Conservation (phyloP, 768 basidiomycete genomes). For the Leccinellum albellum region DNA sequence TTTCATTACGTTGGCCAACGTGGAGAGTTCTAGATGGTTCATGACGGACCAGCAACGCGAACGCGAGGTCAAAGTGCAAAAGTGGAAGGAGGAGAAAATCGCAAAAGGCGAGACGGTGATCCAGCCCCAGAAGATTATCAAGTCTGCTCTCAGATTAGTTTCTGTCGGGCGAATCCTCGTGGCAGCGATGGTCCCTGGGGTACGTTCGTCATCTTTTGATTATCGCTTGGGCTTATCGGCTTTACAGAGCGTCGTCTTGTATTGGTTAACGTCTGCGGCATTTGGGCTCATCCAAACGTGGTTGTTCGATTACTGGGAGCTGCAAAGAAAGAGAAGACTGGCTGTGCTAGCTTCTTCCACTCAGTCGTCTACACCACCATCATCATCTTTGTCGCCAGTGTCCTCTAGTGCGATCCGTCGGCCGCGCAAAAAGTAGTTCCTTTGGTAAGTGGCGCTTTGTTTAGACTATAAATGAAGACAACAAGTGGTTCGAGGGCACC, state of each 20-base stretch:
- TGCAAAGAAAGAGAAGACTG: constrained; percentile 34
- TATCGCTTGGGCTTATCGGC: background rate
- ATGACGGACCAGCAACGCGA: constrained; percentile 55
- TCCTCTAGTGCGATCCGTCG: background rate
- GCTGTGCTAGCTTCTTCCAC: background rate
- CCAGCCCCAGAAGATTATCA: constrained; percentile 49
- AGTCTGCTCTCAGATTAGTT: constrained; percentile 49
- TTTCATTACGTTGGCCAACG: constrained; percentile 71
- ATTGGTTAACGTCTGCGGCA: constrained; percentile 74
- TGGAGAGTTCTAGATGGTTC: constrained; percentile 75
- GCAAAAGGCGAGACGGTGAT: constrained; percentile 43
- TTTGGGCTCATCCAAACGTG: constrained; percentile 76
- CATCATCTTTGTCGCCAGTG: background rate
- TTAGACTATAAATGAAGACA: constrained; percentile 57
- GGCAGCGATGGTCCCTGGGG: constrained; percentile 68
- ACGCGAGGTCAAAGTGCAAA: constrained; percentile 45
- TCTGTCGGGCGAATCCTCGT: constrained; percentile 66
- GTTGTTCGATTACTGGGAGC: constrained; percentile 63
- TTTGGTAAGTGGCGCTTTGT: constrained; percentile 17
- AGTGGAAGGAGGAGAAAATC: constrained; percentile 42
- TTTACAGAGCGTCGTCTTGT: constrained; percentile 56
- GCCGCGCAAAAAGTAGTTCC: constrained; percentile 15
- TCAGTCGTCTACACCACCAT: background rate
- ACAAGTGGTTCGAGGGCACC: constrained; percentile 73
- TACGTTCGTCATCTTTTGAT: constrained; percentile 30